These are phyloP conservation scores for Hypoxylon sp. DNA, from an alignment of 2,329 filamentous ascomycete species.

Conservation along the genomic window DNA sequence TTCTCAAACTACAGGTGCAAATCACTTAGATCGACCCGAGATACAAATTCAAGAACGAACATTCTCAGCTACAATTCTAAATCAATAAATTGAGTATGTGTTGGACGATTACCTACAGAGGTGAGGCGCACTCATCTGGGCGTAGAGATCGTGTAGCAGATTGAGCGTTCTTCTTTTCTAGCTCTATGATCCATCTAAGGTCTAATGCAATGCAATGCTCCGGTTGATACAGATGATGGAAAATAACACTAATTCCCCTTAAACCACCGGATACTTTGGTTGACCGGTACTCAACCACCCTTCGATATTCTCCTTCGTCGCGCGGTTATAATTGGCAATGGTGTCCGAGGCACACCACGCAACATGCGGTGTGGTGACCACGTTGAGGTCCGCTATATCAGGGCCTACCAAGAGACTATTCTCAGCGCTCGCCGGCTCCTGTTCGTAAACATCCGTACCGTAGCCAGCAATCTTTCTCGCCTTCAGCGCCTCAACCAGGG, in stretches of 20 bases:
- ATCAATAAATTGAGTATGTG: too few species aligned
- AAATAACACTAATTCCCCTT: not conserved
- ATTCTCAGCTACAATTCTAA: too few species aligned
- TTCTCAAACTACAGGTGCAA: too few species aligned
- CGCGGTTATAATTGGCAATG: constrained; percentile 47
- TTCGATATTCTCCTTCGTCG: constrained; percentile 49
- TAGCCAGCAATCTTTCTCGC: constrained; percentile 51
- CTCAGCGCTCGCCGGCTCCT: constrained; percentile 50
- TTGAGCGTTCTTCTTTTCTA: not conserved
- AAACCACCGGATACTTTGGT: constrained; percentile 46
- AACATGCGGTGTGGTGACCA: constrained; percentile 54
- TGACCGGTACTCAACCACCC: constrained; percentile 47
- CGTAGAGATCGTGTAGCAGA: not conserved
- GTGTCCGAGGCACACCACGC: constrained; percentile 55
- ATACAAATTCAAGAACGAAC: too few species aligned
- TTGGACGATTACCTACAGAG: too few species aligned
- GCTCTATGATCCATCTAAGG: constrained; percentile 11
- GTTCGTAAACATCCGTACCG: constrained; percentile 51
- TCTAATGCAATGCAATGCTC: constrained; percentile 20
- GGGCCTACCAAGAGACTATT: constrained; percentile 47
- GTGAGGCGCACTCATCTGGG: too few species aligned
- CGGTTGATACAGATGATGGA: not conserved
- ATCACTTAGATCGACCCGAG: too few species aligned
- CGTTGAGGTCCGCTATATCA: constrained; percentile 50
- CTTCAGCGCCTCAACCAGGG: constrained; percentile 50